These are phyloP conservation scores for Lachnellula occidentalis DNA, from an alignment of 2,329 filamentous ascomycete genomes.

Conservation along the genomic window DNA sequence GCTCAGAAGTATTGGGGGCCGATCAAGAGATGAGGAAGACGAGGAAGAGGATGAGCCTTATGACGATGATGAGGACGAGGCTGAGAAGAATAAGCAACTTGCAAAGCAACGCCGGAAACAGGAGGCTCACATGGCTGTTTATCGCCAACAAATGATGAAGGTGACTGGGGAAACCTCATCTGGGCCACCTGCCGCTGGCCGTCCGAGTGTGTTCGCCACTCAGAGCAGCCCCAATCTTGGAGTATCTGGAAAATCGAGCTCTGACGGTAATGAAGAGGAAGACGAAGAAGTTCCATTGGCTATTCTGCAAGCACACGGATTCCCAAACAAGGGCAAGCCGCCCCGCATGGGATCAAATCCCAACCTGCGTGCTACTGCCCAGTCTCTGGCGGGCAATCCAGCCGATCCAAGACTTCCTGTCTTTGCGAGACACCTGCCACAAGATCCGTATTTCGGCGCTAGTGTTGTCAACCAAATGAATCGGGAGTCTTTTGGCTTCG, in stretches of 20 bases:
- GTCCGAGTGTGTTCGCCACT: slow-evolving; percentile 51
- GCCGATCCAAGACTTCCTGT: slow-evolving; percentile 54
- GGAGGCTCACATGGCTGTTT: slow-evolving; percentile 83
- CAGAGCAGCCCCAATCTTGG: slow-evolving; percentile 58
- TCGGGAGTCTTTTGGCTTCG: slow-evolving; percentile 69
- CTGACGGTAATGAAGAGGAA: slow-evolving; percentile 33
- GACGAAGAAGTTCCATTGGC: slow-evolving; percentile 85
- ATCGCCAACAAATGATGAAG: slow-evolving; percentile 95
- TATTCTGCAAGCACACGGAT: slow-evolving; percentile 83
- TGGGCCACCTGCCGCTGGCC: slow-evolving; percentile 35
- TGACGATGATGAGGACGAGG: slow-evolving; percentile 72
- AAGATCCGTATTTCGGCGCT: slow-evolving; percentile 79
- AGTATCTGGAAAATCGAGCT: slow-evolving; percentile 11
- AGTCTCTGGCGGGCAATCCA: slow-evolving; percentile 53
- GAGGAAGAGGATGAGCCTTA: slow-evolving; percentile 60
- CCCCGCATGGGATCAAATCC: slow-evolving; percentile 67
- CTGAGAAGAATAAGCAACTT: slow-evolving; percentile 66
- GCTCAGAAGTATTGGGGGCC: slow-evolving; percentile 40
- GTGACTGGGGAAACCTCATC: slow-evolving; percentile 68
- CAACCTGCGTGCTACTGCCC: slow-evolving; percentile 58
- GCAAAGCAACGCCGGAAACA: slow-evolving; percentile 79
- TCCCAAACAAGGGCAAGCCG: slow-evolving; percentile 71
- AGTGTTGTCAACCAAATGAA: slow-evolving; percentile 66
- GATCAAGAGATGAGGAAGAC: slow-evolving; percentile 48
- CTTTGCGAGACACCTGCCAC: slow-evolving; percentile 76